phyloP scores from a whole-genome alignment of 2,329 filamentous ascomycete species.

The Ophiosphaerella korrae region DNA sequence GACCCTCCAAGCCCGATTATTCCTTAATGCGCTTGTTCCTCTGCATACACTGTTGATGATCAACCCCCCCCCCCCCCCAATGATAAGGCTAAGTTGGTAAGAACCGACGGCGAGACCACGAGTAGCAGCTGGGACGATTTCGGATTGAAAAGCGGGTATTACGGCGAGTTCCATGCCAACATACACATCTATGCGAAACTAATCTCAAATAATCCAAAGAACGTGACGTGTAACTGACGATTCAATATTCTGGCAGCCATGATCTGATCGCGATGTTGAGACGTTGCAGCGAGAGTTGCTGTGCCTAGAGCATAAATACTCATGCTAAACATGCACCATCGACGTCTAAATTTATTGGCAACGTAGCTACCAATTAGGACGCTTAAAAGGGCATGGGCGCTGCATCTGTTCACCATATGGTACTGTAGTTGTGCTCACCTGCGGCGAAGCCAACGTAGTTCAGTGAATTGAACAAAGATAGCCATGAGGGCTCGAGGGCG shows the following conservation, averaged over 20 bases:
- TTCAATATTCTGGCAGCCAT: slow-evolving; percentile 11
- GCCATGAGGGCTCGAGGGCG: slow-evolving; percentile 7
- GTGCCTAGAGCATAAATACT: slow-evolving; percentile 8
- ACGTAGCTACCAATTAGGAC: slow-evolving; percentile 2
- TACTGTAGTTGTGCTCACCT: neutral
- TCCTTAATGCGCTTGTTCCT: slow-evolving; percentile 5
- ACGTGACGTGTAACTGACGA: neutral
- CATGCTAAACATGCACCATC: slow-evolving; percentile 12
- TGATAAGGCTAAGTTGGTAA: slow-evolving; percentile 9
- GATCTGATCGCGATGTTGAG: slow-evolving; percentile 8
- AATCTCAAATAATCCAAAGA: neutral
- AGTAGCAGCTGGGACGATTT: slow-evolving; percentile 9
- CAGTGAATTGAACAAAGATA: slow-evolving; percentile 10
- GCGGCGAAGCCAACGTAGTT: slow-evolving; percentile 8
- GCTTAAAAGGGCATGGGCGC: slow-evolving; percentile 55
- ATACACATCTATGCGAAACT: slow-evolving; percentile 4
- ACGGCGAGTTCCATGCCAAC: slow-evolving; percentile 14
- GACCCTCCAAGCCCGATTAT: slow-evolving; percentile 9
- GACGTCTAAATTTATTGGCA: slow-evolving; percentile 4
- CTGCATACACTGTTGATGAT: slow-evolving; percentile 7
- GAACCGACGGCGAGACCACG: slow-evolving; percentile 11
- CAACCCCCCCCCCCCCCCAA: slow-evolving; percentile 6
- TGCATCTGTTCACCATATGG: too few species aligned
- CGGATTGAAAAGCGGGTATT: slow-evolving; percentile 11
- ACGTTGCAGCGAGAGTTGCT: slow-evolving; percentile 6